A percentile compares a stretch with the other conserved stretches of the same genome.
Evolutionary conservation across 805 yeast species (phyloP).

Genomic region (Metschnikowia koreensis): DNA sequence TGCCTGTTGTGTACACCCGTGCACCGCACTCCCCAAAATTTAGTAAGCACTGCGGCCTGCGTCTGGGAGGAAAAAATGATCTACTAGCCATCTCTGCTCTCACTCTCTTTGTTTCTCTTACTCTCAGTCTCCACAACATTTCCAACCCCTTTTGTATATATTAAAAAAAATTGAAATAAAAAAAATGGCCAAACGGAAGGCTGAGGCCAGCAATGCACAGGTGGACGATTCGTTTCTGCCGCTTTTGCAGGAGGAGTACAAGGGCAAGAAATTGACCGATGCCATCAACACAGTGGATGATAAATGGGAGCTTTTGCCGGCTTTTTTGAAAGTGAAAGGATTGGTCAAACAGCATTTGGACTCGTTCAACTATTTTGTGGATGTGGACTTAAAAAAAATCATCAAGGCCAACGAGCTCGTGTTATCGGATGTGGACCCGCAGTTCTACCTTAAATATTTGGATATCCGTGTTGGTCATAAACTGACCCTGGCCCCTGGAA

Average conservation of each 20-base stretch:
- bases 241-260: slow-evolving; percentile 73
- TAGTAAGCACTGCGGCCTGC: neutral
- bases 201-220: slow-evolving; percentile 10
- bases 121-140: neutral
- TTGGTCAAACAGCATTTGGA: slow-evolving; percentile 96
- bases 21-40: slow-evolving; percentile 8
- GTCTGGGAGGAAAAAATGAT: slow-evolving; percentile 4
- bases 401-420: slow-evolving; percentile 87
- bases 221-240: slow-evolving; percentile 69
- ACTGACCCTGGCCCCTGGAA: slow-evolving; percentile 49
- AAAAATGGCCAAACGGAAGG: slow-evolving; percentile 17
- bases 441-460: slow-evolving; percentile 86
- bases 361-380: slow-evolving; percentile 96
- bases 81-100: slow-evolving; percentile 1
- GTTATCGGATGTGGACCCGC: slow-evolving; percentile 94
- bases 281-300: slow-evolving; percentile 89
- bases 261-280: slow-evolving; percentile 85
- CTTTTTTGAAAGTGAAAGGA: slow-evolving; percentile 93
- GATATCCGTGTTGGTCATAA: slow-evolving; percentile 90
- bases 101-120: neutral
- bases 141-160: neutral
- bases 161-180: neutral
- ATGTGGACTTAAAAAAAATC: slow-evolving; percentile 87
- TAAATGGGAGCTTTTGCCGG: slow-evolving; percentile 96
- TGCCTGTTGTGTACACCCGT: slow-evolving; percentile 11